A percentile compares a stretch with the other conserved stretches of the same genome.
These are phyloP conservation scores for Helotiales sp. DNA, from an alignment of 2,329 filamentous ascomycete species.

Conservation along the genomic window DNA sequence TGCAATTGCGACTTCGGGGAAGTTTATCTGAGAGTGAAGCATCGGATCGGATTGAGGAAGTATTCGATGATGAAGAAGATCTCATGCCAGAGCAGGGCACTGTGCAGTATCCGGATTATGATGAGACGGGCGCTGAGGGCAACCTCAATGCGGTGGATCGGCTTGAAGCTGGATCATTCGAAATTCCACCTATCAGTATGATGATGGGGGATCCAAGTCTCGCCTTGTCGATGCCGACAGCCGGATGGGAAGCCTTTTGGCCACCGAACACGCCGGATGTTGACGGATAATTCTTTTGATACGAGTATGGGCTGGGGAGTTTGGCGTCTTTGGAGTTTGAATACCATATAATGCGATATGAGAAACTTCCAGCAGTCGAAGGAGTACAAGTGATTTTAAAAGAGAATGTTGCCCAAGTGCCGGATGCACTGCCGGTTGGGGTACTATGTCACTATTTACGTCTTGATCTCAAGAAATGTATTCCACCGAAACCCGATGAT, in stretches of 20 bases:
- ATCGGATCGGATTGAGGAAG: slow-evolving; percentile 11
- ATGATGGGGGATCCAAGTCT: background rate
- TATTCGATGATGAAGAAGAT: background rate
- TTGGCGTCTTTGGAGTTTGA: background rate
- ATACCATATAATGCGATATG: background rate
- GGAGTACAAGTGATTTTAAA: no score
- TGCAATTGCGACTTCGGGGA: background rate
- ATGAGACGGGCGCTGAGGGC: background rate
- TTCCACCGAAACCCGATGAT: background rate
- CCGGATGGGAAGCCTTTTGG: slow-evolving; percentile 3
- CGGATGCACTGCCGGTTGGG: no score
- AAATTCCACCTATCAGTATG: background rate
- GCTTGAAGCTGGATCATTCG: background rate
- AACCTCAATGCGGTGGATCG: background rate
- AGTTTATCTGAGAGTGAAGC: slow-evolving; percentile 12
- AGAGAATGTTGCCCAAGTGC: no score
- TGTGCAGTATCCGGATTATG: background rate
- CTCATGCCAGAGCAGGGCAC: background rate
- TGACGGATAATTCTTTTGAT: background rate
- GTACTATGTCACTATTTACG: background rate
- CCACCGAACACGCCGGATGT: background rate
- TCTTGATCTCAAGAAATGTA: background rate
- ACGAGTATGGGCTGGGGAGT: background rate
- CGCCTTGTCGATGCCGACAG: background rate
- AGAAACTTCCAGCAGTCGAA: no score